These are phyloP conservation scores for Saturnispora bothae DNA, from an alignment of 805 yeast genomes.

Conservation along the genomic window DNA sequence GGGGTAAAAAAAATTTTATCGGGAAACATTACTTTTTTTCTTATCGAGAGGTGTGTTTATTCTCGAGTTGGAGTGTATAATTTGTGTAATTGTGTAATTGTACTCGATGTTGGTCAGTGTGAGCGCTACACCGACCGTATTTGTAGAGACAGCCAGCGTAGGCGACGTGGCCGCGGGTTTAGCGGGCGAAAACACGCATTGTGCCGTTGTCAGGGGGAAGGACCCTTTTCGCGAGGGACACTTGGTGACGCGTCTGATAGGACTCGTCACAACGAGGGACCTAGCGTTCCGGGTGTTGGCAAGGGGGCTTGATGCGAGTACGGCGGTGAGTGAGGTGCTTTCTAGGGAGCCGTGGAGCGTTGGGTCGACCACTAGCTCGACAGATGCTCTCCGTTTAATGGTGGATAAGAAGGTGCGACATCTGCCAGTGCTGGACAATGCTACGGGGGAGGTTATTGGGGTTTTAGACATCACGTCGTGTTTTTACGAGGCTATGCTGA, in stretches of 20 bases:
- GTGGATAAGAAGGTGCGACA: conserved; percentile 33
- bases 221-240: conserved; percentile 33
- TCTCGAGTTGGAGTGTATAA: too few relatives aligned
- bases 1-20: too few relatives aligned
- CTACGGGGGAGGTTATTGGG: conserved; percentile 29
- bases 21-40: too few relatives aligned
- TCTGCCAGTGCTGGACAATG: conserved; percentile 30
- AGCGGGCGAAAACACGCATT: conserved; percentile 15
- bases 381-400: conserved; percentile 34
- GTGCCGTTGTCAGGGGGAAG: background rate
- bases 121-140: too few relatives aligned
- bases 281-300: conserved; percentile 34
- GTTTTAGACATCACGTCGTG: conserved; percentile 37
- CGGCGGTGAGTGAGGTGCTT: conserved; percentile 30
- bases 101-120: too few relatives aligned
- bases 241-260: conserved; percentile 24
- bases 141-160: too few relatives aligned
- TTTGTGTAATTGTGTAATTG: too few relatives aligned
- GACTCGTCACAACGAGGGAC: conserved; percentile 36
- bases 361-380: conserved; percentile 29
- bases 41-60: too few relatives aligned
- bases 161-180: conserved; percentile 27
- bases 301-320: conserved; percentile 16
- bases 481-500: conserved; percentile 35
- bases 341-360: conserved; percentile 29